Base-by-base conservation (phyloP, 495 filamentous ascomycete species). In the Trichoderma parareesei region DNA sequence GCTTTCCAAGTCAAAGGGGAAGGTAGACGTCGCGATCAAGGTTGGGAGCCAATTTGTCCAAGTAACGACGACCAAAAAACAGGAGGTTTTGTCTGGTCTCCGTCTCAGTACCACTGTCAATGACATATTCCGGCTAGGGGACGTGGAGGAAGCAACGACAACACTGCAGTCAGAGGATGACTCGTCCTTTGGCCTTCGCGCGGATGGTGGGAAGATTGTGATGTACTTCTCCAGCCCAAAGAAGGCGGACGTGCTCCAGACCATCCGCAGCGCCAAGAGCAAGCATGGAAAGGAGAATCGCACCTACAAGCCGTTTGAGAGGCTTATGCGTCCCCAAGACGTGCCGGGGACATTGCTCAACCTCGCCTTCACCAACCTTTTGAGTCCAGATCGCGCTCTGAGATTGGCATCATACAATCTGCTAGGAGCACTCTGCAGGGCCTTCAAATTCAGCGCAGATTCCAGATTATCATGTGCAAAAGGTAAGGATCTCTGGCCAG, bases 1-100 rank as follows among this genome's bases (percentile, higher is more conserved):
- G 57, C 75, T 88, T 49, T 87, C 86, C 3, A 87, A 86, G 69
- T 85, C 84, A 1, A 87, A 85, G 67, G 86, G 85, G 13, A 85
- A 85, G 71, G 84, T 87, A 57, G 85, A 87, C 20, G 85, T 88
- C 6, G 74, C 82, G 14, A 83, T 88, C 65, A 85, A 86, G 72
- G 80, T 88, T 14, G 86, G 86, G 53, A 82, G 78, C 55, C 83
- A 86, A 64, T 88, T 85, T 70, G 84, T 88, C n/a, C 86, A 88
- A 65, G 81, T 88, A 62, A 86, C 85, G 9, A 88, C 86, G 16
- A 78, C 79, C 53, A 85, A 86, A 72, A 86, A 85, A 68, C 86
- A 87, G 65, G 86, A 88, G 61, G 80, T 88, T 53, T 76, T 83
- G 18, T 84, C 84, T 33, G 82, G 80, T 18, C 77, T 82, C 55